Conservation (phyloP, 2,329 filamentous ascomycete genomes). For the Cytospora piceae region DNA sequence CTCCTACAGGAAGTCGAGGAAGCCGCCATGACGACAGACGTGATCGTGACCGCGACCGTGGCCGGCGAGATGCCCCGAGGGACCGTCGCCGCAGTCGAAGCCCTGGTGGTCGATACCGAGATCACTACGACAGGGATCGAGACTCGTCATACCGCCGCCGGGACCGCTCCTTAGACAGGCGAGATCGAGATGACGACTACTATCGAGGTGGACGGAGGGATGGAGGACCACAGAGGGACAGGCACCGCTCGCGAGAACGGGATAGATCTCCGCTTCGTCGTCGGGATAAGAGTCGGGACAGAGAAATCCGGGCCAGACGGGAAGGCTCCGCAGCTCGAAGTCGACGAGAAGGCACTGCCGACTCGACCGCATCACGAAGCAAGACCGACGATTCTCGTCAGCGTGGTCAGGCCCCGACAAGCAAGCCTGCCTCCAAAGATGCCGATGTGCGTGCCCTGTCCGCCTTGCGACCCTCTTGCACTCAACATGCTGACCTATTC, state of each 20-base stretch:
- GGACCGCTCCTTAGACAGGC: constrained; percentile 69
- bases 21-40: constrained; percentile 56
- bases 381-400: constrained; percentile 66
- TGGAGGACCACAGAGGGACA: constrained; percentile 54
- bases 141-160: constrained; percentile 63
- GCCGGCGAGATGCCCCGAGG: constrained; percentile 52
- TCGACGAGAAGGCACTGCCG: constrained; percentile 71
- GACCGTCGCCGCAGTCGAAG: constrained; percentile 64
- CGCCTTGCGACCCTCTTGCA: constrained; percentile 1
- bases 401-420: constrained; percentile 55
- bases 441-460: constrained; percentile 57
- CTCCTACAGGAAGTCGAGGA: constrained; percentile 78
- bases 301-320: constrained; percentile 70
- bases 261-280: constrained; percentile 62
- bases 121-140: constrained; percentile 55
- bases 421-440: constrained; percentile 52
- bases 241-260: constrained; percentile 66
- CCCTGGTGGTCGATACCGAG: constrained; percentile 59
- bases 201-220: constrained; percentile 66
- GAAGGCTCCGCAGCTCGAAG: constrained; percentile 70
- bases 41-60: constrained; percentile 54
- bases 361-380: constrained; percentile 64
- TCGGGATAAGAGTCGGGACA: constrained; percentile 64
- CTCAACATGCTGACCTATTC: constrained; percentile 34
- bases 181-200: constrained; percentile 58